Conservation (phyloP, 495 filamentous ascomycete species). For the Aspergillus indologenus region DNA sequence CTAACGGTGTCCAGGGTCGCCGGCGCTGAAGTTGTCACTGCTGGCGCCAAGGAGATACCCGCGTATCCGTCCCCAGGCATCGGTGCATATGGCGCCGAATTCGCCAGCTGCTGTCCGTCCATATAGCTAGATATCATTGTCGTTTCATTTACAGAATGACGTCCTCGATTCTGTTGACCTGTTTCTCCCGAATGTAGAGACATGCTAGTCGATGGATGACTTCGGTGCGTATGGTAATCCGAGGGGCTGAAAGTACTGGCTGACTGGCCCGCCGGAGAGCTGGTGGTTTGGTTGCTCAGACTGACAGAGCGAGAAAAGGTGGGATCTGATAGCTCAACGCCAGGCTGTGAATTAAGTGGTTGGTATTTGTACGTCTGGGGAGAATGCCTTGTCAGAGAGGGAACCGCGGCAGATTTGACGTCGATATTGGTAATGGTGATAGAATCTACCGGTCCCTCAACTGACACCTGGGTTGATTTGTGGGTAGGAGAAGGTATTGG, state of each 20-base stretch:
- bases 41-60: constrained; percentile 25
- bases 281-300: constrained; percentile 17
- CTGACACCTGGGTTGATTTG: constrained; percentile 4
- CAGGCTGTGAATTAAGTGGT: constrained; percentile 18
- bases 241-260: constrained; percentile 18
- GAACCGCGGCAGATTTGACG: not conserved
- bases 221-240: constrained; percentile 8
- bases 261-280: constrained; percentile 18
- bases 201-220: constrained; percentile 13
- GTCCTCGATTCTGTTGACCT: constrained; percentile 13
- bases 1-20: constrained; percentile 15
- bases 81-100: constrained; percentile 23
- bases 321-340: constrained; percentile 12
- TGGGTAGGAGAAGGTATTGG: constrained; percentile 13
- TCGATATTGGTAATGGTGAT: not conserved
- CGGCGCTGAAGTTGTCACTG: constrained; percentile 18
- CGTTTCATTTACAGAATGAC: constrained; percentile 12
- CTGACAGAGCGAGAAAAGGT: constrained; percentile 15
- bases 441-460: not conserved
- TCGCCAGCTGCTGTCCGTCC: constrained; percentile 20
- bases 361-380: constrained; percentile 22
- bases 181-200: constrained; percentile 19
- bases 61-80: constrained; percentile 30
- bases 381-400: not conserved
- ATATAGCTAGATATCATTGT: constrained; percentile 25